A percentile compares a stretch with the other conserved stretches of the same genome.
These are phyloP conservation scores for Thraustochytrium sp. DNA, from an alignment of 352 stramenopile species.

Conservation along the genomic window DNA sequence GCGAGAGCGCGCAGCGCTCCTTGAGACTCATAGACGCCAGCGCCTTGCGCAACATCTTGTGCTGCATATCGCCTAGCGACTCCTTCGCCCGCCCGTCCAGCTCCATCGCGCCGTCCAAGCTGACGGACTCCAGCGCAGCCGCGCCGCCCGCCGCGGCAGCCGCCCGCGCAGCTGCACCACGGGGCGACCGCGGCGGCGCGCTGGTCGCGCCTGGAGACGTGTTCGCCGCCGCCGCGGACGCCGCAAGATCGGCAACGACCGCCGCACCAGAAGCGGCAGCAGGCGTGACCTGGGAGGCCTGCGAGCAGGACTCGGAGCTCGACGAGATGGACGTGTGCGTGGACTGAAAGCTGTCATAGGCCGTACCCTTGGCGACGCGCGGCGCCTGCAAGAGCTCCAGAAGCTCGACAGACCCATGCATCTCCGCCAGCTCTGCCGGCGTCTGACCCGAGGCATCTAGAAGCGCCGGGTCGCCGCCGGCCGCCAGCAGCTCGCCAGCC, in stretches of 20 bases:
- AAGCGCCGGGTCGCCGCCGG: conserved; percentile 59
- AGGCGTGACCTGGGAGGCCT: no score
- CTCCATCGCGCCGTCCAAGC: neutral
- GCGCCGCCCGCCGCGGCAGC: neutral
- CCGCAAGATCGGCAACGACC: no score
- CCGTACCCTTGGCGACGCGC: neutral
- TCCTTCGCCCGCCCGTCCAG: conserved; percentile 40
- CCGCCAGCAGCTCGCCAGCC: conserved; percentile 61
- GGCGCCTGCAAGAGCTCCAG: conserved; percentile 44
- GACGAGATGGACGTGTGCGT: no score
- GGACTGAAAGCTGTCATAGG: neutral
- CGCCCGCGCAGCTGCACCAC: no score
- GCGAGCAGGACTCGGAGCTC: no score
- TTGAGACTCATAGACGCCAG: conserved; percentile 50
- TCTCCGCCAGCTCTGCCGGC: conserved; percentile 66
- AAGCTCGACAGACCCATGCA: conserved; percentile 60
- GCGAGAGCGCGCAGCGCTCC: conserved; percentile 50
- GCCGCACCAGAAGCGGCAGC: no score
- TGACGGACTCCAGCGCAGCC: neutral
- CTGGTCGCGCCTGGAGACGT: no score
- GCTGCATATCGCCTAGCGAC: conserved; percentile 4
- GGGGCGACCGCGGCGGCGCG: no score
- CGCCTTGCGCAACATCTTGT: conserved; percentile 49
- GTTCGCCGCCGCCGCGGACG: no score
- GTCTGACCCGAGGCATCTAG: conserved; percentile 68